Base-by-base conservation (phyloP, 2,329 filamentous ascomycete genomes). In the Penicillium sp. region DNA sequence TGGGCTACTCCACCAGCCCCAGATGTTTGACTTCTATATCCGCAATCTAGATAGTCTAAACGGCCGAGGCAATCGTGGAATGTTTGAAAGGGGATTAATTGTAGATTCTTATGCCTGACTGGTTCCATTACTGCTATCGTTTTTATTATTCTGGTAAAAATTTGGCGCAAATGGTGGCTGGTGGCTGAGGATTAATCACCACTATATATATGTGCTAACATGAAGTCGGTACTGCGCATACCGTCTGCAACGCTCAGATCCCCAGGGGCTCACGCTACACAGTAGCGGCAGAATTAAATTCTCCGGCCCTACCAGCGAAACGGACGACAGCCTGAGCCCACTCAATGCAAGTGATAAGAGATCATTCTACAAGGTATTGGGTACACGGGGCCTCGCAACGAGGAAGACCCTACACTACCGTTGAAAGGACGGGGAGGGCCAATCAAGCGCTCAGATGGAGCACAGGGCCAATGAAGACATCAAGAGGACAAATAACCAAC, bases 1-100 rank as follows among this genome's bases (percentile, higher is more conserved):
- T 46, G 52, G 61, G 58, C 52, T 50, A 33, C 61, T 64, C 62
- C 61, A 64, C 59, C 49, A 57, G 57, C 56, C 50, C 63, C 63
- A 59, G 55, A 37, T 61, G 56, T 22, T 41, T 41, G 35, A 19
- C 33, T 48, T 55, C 54, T 46, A 52, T 47, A 35, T 48, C 26
- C 41, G 45, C 44, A 47, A 47, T 31, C 22, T 47, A 13, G 16
- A n/a, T 19, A 1, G n/a, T 19, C n/a, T 11, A 11, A 9, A 19
- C 4, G n/a, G 16, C 2, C 16, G 10, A 16, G 16, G 6, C 35
- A 39, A 19, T 11, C n/a, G 7, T 19, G 35, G 3, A 39, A 10
- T 10, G 19, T 33, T 16, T 33, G 13, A 33, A 16, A 2, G 31
- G 14, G 8, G 0, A 37, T 37, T 3, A 10, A 4, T 14, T 31